Evolutionary conservation across 495 filamentous ascomycete genomes (phyloP), one percentile per base, ranked within the genome.

Genomic region (Pseudoneurospora amorphoporcata): DNA sequence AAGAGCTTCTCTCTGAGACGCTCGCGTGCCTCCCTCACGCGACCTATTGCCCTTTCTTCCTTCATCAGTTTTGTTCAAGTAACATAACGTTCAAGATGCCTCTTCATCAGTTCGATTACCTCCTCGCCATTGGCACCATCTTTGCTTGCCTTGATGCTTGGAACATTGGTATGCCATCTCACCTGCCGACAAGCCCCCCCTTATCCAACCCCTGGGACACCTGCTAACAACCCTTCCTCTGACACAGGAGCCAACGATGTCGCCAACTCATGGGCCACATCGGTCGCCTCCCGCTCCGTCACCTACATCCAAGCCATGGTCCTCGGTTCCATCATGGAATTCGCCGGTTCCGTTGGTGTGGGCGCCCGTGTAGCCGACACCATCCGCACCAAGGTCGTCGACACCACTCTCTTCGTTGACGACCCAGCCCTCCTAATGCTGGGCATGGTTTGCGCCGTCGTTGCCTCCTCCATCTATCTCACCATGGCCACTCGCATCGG

Each of bases 121-220:
- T 94, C 76, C 92, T 94, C 75, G 91, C 87, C 78, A 89, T 94
- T 72, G 90, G 88, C 84, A 91, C 89, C 71, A 82, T 93, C 76
- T 94, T 94, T 85, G 90, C 91, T 79, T 86, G 89, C 79, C 85
- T 92, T 65, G 90, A 92, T 84, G 90, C 90, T 72, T 92, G 81
- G 85, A 92, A 91, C 83, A 91, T 90, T 81, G 82, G 85, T 83
- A 77, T 35, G 43, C 3, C 43, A 47, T 19, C 43, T 47, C n/a
- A 10, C 43, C 23, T 23, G 23, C 23, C 23, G 23, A 47, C n/a
- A 47, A 47, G 2, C 43, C 9, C 2, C 69, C 47, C 16, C 8
- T 69, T 47, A 40, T 2, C 29, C 29, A 38, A 40, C 6, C 14
- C 45, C 23, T 17, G 19, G 65, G 8, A 71, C 70, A 47, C 29